Evolutionary conservation across 2,329 filamentous ascomycete species (phyloP).

Genomic region (Drechslerella stenobrocha): DNA sequence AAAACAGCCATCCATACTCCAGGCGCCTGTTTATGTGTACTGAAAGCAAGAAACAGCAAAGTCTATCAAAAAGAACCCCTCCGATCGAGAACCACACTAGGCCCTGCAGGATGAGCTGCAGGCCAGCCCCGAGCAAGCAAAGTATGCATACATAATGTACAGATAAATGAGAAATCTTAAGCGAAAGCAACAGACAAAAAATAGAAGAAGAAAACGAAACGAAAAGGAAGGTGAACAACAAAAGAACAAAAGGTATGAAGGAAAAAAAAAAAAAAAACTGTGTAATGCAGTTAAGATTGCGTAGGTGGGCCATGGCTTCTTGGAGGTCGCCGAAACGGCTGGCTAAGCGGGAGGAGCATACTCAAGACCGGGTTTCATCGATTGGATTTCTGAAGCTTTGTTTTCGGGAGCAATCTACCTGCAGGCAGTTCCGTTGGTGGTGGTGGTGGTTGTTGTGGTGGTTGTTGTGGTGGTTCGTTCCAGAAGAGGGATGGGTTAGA

Average conservation of each 20-base stretch:
- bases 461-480: constrained; percentile 22
- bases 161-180: constrained; percentile 17
- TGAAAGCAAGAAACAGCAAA: constrained; percentile 8
- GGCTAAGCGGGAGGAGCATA: constrained; percentile 37
- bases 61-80: constrained; percentile 25
- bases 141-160: constrained; percentile 23
- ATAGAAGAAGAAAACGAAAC: constrained; percentile 5
- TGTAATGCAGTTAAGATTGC: constrained; percentile 36
- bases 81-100: constrained; percentile 9
- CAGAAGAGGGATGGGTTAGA: constrained; percentile 45
- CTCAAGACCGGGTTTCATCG: constrained; percentile 24
- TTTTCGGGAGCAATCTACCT: constrained; percentile 15
- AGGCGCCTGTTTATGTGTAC: constrained; percentile 32
- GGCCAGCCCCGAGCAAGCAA: not conserved
- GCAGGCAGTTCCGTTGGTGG: too few species aligned
- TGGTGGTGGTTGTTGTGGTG: too few species aligned
- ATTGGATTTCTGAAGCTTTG: constrained; percentile 24
- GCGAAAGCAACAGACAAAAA: not conserved
- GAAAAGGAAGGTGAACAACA: too few species aligned
- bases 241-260: constrained; percentile 19
- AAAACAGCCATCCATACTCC: constrained; percentile 38
- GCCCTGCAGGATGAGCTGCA: constrained; percentile 35
- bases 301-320: constrained; percentile 46
- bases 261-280: constrained; percentile 27
- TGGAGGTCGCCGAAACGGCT: constrained; percentile 48